Evolutionary conservation across 2,329 filamentous ascomycete species (phyloP), one percentile per base, ranked within the genome.

Genomic region (Apiospora rasikravindrae): DNA sequence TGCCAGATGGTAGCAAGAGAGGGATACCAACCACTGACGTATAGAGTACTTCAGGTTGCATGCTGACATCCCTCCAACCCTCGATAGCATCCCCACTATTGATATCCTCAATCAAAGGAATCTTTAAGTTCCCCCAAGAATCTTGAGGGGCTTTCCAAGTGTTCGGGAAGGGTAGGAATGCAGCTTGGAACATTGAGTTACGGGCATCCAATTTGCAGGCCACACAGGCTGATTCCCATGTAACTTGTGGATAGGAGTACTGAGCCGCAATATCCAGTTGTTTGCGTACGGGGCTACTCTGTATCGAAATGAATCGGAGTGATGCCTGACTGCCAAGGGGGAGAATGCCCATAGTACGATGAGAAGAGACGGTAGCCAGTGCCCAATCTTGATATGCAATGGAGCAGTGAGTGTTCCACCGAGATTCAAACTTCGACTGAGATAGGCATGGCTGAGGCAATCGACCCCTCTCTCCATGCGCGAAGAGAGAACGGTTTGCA

Each of bases 221-320:
- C 3, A 0, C 57, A n/a, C 19, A 40, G 1, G 3, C 19, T 11
- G 33, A 6, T 1, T 5, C 1, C 10, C 1, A 10, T 0, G 33
- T n/a, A 0, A 4, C 3, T 2, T 40, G 7, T n/a, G 29, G 33
- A 13, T 64, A 40, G 19, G 29, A n/a, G n/a, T 64, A 64, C 2
- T n/a, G 57, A 4, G 19, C 57, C 8, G 57, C 33, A 13, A 1
- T 13, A 2, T 0, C 1, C 4, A n/a, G 19, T 2, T 14, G 16
- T 1, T n/a, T 22, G 19, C n/a, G 19, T 1, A 2, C 4, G 2
- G 10, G 6, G 2, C 57, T 40, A 1, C 8, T 40, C 7, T 64
- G 57, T 4, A 24, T 8, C 11, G 33, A 64, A 2, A 40, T 64
- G 33, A 64, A 64, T 1, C 57, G 22, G 14, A 64, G 57, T 22